These are phyloP conservation scores for Trichoderma guizhouense DNA, from an alignment of 2,329 filamentous ascomycete species.

Conservation along the genomic window DNA sequence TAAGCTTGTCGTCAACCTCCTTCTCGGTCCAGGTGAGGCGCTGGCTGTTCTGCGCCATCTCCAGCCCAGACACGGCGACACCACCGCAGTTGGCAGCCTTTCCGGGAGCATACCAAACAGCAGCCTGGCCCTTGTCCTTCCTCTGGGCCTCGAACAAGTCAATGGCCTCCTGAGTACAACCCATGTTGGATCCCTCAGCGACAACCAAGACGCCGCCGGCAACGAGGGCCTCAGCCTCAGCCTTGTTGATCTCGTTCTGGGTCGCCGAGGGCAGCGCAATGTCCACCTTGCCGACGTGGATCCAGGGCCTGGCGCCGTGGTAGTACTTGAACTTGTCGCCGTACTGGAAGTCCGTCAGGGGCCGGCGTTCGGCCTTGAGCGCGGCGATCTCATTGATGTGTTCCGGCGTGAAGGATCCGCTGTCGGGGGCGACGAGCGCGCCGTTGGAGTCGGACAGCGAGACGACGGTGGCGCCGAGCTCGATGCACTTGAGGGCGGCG, in stretches of 20 bases:
- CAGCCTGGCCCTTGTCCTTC: constrained; percentile 61
- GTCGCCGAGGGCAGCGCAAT: constrained; percentile 90
- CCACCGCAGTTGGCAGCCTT: constrained; percentile 98
- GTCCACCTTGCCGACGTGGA: constrained; percentile 84
- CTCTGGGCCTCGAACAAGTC: constrained; percentile 83
- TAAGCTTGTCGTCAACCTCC: constrained; percentile 88
- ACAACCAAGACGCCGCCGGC: constrained; percentile 76
- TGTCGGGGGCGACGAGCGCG: constrained; percentile 69
- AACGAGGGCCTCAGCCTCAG: constrained; percentile 83
- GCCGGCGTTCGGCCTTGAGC: constrained; percentile 83
- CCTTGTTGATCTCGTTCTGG: constrained; percentile 93
- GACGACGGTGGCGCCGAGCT: constrained; percentile 88
- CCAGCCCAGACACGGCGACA: constrained; percentile 93
- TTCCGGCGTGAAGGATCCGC: constrained; percentile 70
- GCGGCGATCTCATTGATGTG: constrained; percentile 75
- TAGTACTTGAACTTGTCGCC: constrained; percentile 77
- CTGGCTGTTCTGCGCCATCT: constrained; percentile 97
- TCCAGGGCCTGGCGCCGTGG: constrained; percentile 84
- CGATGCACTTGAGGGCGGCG: constrained; percentile 91
- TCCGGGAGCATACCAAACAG: constrained; percentile 94
- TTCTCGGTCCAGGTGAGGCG: constrained; percentile 81
- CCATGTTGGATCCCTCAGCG: constrained; percentile 98
- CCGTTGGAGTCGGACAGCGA: constrained; percentile 94
- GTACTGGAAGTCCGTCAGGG: constrained; percentile 69
- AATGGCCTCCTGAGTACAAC: constrained; percentile 93